phyloP scores from a whole-genome alignment of 306 rosid genomes.

The Quercus rubra region DNA sequence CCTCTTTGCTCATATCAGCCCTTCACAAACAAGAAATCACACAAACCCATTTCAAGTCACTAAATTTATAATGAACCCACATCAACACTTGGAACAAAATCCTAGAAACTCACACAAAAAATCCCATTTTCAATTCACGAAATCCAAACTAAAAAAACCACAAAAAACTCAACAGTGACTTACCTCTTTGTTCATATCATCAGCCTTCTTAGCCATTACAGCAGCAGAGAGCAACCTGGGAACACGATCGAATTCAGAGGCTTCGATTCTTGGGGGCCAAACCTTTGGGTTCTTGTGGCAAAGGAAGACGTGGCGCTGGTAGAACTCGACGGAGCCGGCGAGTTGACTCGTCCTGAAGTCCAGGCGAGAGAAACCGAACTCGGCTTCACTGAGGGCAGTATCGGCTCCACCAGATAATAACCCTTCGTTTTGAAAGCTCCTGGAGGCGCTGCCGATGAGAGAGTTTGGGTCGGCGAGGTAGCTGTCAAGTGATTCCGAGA shows the following conservation, averaged over 20 bases:
- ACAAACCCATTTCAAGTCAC: not conserved
- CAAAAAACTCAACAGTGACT: not conserved
- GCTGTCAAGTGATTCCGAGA: slow-evolving; percentile 67
- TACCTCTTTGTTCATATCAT: slow-evolving; percentile 78
- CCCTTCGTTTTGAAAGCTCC: slow-evolving; percentile 85
- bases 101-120: not conserved
- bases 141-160: not conserved
- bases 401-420: slow-evolving; percentile 25
- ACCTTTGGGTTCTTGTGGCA: slow-evolving; percentile 79
- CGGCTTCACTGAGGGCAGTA: slow-evolving; percentile 34
- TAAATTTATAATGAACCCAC: not conserved
- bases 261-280: slow-evolving; percentile 94
- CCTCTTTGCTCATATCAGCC: too few species aligned
- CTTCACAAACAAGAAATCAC: too few species aligned
- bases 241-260: slow-evolving; percentile 89
- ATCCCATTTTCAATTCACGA: not conserved
- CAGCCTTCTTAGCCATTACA: slow-evolving; percentile 58
- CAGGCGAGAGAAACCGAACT: slow-evolving; percentile 63
- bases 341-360: slow-evolving; percentile 67
- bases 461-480: slow-evolving; percentile 65
- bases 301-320: slow-evolving; percentile 70
- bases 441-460: slow-evolving; percentile 55
- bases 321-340: slow-evolving; percentile 66
- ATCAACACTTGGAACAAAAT: not conserved
- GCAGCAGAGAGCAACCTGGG: slow-evolving; percentile 87